These are phyloP conservation scores for Durusdinium trenchii DNA, from an alignment of 73 alveolate species.

Conservation along the genomic window DNA sequence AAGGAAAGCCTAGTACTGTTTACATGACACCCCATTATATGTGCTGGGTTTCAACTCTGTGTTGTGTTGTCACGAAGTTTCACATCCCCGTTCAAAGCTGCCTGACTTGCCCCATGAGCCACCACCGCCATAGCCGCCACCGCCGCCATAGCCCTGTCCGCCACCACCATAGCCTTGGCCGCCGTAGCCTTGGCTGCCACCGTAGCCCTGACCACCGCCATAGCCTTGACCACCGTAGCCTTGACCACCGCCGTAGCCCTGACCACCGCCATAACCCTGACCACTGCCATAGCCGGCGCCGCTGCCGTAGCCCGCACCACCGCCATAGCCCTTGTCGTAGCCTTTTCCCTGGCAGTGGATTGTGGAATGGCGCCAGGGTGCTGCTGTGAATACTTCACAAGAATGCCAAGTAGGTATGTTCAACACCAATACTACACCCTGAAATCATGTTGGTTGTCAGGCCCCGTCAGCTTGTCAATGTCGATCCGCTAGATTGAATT, in stretches of 20 bases:
- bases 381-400: no score
- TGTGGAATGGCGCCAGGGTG: no score
- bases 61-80: neutral
- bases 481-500: no score
- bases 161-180: neutral
- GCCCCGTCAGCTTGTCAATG: no score
- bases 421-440: no score
- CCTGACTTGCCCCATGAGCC: constrained; percentile 23
- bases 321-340: neutral
- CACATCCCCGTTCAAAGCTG: neutral
- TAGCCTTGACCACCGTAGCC: no score
- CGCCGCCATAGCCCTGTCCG: neutral
- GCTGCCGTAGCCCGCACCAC: no score
- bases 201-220: neutral
- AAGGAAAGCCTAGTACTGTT: neutral
- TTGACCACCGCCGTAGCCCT: no score
- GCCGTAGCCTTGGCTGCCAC: neutral
- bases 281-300: no score
- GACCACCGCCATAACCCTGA: no score
- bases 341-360: constrained; percentile 3
- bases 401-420: no score
- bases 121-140: neutral
- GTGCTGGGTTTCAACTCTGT: neutral
- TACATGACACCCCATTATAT: neutral
- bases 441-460: no score